Percentiles rank a stretch among this genome's conserved stretches.
phyloP scores from a whole-genome alignment of 164 flowering plant genomes.

The Cinnamomum chago region DNA sequence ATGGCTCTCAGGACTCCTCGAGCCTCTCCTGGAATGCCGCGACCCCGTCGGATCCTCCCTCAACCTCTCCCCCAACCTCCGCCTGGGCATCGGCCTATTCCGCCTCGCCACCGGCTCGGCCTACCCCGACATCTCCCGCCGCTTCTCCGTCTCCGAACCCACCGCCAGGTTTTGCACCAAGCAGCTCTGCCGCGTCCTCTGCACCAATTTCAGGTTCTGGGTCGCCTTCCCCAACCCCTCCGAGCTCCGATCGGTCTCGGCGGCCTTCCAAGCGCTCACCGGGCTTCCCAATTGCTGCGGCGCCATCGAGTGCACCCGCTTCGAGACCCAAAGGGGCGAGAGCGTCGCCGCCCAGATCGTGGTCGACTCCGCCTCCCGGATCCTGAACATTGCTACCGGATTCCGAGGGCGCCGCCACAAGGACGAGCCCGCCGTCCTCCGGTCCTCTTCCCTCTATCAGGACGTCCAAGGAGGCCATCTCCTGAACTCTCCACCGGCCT shows the following conservation, averaged over 20 bases:
- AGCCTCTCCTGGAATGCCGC: slow-evolving; percentile 87
- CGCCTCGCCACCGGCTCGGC: slow-evolving; percentile 64
- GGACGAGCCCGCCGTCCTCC: slow-evolving; percentile 38
- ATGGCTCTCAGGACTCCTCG: slow-evolving; percentile 75
- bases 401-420: slow-evolving; percentile 41
- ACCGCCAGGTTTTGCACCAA: slow-evolving; percentile 64
- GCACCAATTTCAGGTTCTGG: slow-evolving; percentile 89
- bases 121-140: slow-evolving; percentile 40
- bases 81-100: slow-evolving; percentile 72
- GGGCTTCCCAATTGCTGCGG: slow-evolving; percentile 83
- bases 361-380: slow-evolving; percentile 57
- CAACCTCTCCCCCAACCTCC: slow-evolving; percentile 48
- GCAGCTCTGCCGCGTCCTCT: slow-evolving; percentile 80
- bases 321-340: slow-evolving; percentile 8
- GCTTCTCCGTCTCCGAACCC: slow-evolving; percentile 52
- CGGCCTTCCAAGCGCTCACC: slow-evolving; percentile 32
- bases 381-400: slow-evolving; percentile 68
- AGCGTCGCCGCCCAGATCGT: slow-evolving; percentile 66
- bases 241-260: slow-evolving; percentile 49
- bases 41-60: slow-evolving; percentile 64
- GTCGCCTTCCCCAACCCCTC: slow-evolving; percentile 50
- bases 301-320: slow-evolving; percentile 49
- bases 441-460: slow-evolving; percentile 44
- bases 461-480: slow-evolving; percentile 48
- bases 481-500: slow-evolving; percentile 27